These are phyloP conservation scores for Melampsora larici-populina DNA, from an alignment of 1,284 basidiomycete genomes.

Conservation along the genomic window DNA sequence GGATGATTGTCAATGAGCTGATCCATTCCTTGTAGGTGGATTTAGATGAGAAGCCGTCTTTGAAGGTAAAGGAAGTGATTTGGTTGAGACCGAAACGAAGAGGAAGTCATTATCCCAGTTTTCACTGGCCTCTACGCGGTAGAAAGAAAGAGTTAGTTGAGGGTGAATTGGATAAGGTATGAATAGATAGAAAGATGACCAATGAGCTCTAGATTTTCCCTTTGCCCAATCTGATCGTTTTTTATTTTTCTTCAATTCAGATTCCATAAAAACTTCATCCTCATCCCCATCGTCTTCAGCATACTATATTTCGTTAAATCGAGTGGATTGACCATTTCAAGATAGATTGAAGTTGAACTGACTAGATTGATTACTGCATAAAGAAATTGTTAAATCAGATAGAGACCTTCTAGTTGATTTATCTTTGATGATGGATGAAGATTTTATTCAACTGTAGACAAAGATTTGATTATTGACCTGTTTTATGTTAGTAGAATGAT, in stretches of 20 bases:
- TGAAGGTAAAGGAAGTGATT: neutral
- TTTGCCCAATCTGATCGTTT: constrained; percentile 31
- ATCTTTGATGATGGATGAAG: too few species aligned
- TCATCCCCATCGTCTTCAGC: constrained; percentile 7
- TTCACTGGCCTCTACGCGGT: constrained; percentile 42
- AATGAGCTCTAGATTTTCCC: constrained; percentile 34
- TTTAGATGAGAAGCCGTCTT: neutral
- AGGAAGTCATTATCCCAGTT: constrained; percentile 44
- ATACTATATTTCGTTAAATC: neutral
- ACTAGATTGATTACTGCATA: too few species aligned
- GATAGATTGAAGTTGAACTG: too few species aligned
- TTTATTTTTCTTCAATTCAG: constrained; percentile 10
- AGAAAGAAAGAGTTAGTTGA: neutral
- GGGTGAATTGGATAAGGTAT: neutral
- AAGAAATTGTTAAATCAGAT: too few species aligned
- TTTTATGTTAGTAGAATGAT: too few species aligned
- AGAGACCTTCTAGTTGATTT: too few species aligned
- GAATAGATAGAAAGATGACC: neutral
- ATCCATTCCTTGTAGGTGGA: constrained; percentile 22
- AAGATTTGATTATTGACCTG: too few species aligned
- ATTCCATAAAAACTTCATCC: constrained; percentile 1
- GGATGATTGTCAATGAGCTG: constrained; percentile 14
- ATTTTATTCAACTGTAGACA: too few species aligned
- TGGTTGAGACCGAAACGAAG: constrained; percentile 24
- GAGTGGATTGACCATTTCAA: neutral